Percentiles rank a stretch among this genome's conserved stretches.
Conservation (phyloP, 345 rosid species). For the Lenwebbia sp. region DNA sequence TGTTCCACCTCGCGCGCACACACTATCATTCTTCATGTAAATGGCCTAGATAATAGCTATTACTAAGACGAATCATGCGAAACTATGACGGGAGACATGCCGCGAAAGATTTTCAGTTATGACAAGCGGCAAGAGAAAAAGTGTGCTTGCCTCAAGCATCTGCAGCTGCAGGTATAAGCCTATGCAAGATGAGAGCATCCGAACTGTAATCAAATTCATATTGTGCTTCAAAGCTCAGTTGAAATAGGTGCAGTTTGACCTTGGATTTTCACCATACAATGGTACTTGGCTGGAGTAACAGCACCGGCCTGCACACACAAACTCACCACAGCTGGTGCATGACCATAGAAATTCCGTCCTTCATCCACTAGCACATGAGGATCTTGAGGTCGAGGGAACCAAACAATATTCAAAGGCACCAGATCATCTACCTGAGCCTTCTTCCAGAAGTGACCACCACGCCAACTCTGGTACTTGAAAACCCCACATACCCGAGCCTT, state of each 20-base stretch:
- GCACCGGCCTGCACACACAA: conserved; percentile 74
- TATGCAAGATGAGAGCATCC: background rate
- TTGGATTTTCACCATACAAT: conserved; percentile 54
- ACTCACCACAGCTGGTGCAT: conserved; percentile 73
- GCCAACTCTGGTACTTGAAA: conserved; percentile 73
- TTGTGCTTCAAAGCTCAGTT: background rate
- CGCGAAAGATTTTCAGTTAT: background rate
- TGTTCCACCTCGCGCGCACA: background rate
- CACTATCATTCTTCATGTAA: background rate
- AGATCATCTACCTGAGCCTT: conserved; percentile 70
- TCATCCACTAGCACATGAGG: conserved; percentile 55
- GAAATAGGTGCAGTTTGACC: conserved; percentile 39
- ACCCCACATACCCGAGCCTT: conserved; percentile 77
- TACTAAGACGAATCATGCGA: background rate
- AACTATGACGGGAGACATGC: background rate
- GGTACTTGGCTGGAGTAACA: conserved; percentile 38
- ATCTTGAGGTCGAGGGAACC: conserved; percentile 75
- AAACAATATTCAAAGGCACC: conserved; percentile 68
- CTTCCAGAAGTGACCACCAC: conserved; percentile 69
- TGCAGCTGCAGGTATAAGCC: background rate
- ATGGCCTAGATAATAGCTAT: background rate
- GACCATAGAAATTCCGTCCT: conserved; percentile 68
- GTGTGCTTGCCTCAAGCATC: background rate
- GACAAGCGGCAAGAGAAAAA: background rate
- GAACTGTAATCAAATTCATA: background rate